A percentile compares a stretch with the other conserved stretches of the same genome.
Evolutionary conservation across 2,329 filamentous ascomycete species (phyloP).

Genomic region (Alternaria viburni): DNA sequence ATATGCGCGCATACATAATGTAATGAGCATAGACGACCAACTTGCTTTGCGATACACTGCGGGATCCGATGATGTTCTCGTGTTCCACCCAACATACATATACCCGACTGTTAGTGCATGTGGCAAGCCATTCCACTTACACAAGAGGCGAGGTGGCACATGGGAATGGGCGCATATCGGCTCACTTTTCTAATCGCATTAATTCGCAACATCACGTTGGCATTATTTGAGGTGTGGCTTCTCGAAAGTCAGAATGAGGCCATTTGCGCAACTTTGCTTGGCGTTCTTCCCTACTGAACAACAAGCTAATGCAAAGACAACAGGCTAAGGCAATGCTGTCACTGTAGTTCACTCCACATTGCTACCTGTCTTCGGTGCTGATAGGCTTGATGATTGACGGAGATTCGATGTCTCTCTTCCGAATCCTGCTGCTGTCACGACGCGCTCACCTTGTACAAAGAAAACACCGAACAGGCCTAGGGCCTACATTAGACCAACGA

Average conservation of each 20-base stretch:
- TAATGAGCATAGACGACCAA: neutral
- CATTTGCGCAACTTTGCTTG: slow-evolving; percentile 8
- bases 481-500: no score
- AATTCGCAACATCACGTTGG: neutral
- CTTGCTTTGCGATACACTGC: neutral
- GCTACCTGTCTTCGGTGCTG: neutral
- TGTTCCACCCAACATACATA: neutral
- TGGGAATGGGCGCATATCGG: neutral
- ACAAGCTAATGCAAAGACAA: neutral
- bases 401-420: neutral
- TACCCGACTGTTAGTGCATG: neutral
- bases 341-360: neutral
- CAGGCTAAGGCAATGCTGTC: neutral
- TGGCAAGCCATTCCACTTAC: neutral
- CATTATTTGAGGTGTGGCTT: neutral
- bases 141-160: neutral
- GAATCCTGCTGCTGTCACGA: neutral
- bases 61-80: neutral
- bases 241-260: neutral
- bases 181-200: neutral
- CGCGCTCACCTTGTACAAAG: no score
- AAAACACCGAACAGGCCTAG: no score
- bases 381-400: neutral
- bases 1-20: neutral
- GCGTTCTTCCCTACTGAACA: neutral